These are phyloP conservation scores for Umbelopsis sp. DNA, from an alignment of 192 early-diverging fungal species.

Conservation along the genomic window DNA sequence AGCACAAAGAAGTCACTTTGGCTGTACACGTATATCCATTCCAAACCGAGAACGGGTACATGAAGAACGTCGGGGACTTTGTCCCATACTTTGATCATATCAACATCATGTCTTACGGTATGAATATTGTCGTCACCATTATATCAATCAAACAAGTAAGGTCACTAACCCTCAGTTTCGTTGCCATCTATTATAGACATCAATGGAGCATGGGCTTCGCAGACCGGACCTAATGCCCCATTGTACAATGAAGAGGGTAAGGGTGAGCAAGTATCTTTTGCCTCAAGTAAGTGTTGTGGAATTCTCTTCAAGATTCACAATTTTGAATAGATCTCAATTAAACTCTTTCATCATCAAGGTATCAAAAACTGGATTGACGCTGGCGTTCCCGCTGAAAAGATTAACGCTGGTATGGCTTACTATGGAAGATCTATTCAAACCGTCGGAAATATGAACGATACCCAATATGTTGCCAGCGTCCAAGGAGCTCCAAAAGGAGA, in stretches of 20 bases:
- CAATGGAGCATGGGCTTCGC: conserved; percentile 57
- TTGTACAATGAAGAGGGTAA: conserved; percentile 37
- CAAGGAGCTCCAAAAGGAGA: conserved; percentile 57
- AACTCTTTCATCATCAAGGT: conserved; percentile 21
- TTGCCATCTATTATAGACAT: conserved; percentile 22
- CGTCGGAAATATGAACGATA: conserved; percentile 29
- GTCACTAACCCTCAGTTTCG: not conserved
- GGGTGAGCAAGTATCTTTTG: conserved; percentile 43
- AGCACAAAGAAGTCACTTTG: conserved; percentile 56
- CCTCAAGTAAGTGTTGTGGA: conserved; percentile 22
- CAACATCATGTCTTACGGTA: conserved; percentile 72
- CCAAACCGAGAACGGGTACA: conserved; percentile 40
- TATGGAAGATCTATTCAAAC: conserved; percentile 64
- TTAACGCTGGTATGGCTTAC: conserved; percentile 61
- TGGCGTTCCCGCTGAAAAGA: conserved; percentile 58
- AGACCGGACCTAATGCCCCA: conserved; percentile 67
- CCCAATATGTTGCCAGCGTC: conserved; percentile 41
- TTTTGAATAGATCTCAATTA: too few relatives aligned
- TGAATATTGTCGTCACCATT: conserved; percentile 23
- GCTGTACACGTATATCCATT: conserved; percentile 66
- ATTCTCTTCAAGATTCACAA: not conserved
- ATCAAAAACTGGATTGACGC: conserved; percentile 58
- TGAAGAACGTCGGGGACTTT: conserved; percentile 53
- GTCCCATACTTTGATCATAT: conserved; percentile 57
- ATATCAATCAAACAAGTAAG: not conserved